phyloP scores from a whole-genome alignment of 805 yeast species.

The Cyberlindnera xishuangbannaensis region DNA sequence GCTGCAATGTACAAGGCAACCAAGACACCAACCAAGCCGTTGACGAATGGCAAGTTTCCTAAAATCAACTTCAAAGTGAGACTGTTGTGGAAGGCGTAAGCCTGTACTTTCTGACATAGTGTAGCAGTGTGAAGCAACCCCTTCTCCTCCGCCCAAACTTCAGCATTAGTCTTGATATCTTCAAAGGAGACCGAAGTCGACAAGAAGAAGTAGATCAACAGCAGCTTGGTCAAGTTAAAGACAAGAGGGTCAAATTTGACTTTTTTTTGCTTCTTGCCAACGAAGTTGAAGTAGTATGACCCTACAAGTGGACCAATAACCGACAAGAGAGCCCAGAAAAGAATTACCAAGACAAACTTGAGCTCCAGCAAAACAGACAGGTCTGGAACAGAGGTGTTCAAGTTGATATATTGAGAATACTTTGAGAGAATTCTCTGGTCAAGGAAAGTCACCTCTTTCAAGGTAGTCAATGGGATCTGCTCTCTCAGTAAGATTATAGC shows the following conservation, averaged over 20 bases:
- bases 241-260: constrained; percentile 48
- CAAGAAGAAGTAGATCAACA: constrained; percentile 34
- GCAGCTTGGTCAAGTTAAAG: constrained; percentile 42
- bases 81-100: constrained; percentile 22
- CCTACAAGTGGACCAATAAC: constrained; percentile 21
- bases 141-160: constrained; percentile 25
- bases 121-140: constrained; percentile 18
- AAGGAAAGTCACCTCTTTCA: constrained; percentile 17
- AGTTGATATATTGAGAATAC: constrained; percentile 13
- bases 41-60: constrained; percentile 30
- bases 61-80: constrained; percentile 25
- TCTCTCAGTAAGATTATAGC: constrained; percentile 11
- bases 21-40: constrained; percentile 24
- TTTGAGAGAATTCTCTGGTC: constrained; percentile 19
- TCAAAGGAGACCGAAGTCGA: constrained; percentile 23
- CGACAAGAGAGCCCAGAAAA: constrained; percentile 23
- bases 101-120: constrained; percentile 12
- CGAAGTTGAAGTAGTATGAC: constrained; percentile 28
- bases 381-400: constrained; percentile 16
- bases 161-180: constrained; percentile 24
- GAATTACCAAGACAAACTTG: constrained; percentile 16
- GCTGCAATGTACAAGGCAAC: constrained; percentile 31
- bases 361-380: constrained; percentile 15
- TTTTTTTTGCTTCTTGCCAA: constrained; percentile 26
- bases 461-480: constrained; percentile 16